Conservation (phyloP, 1,284 basidiomycete genomes). For the Pulveroboletus sp. region DNA sequence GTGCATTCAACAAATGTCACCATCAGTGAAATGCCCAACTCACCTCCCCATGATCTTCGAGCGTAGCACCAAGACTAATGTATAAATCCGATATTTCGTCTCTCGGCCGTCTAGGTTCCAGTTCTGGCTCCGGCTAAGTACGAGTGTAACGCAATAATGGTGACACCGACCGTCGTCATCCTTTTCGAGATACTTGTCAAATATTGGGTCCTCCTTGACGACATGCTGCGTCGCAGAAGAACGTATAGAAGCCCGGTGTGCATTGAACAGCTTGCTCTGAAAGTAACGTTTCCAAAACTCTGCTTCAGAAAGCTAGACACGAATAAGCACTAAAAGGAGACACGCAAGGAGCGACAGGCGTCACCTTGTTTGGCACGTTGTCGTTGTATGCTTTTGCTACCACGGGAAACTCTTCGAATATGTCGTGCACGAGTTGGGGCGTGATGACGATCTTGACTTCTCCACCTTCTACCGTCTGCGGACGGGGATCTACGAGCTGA, state of each 20-base stretch:
- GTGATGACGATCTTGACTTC: conserved; percentile 91
- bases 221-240: conserved; percentile 83
- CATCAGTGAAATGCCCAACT: not conserved
- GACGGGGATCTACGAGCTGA: conserved; percentile 87
- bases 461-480: conserved; percentile 75
- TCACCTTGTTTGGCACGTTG: conserved; percentile 85
- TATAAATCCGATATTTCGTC: conserved; percentile 75
- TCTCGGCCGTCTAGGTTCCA: conserved; percentile 76
- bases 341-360: conserved; percentile 9
- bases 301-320: conserved; percentile 73
- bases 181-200: conserved; percentile 93
- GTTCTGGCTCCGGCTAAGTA: conserved; percentile 47
- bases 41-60: conserved; percentile 90
- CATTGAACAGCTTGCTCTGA: conserved; percentile 91
- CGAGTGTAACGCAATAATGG: not conserved
- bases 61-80: conserved; percentile 85
- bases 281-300: conserved; percentile 99
- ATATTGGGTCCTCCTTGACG: conserved; percentile 89
- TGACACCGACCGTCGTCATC: conserved; percentile 82
- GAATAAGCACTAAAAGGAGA: conserved; percentile 1
- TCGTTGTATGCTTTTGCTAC: conserved; percentile 91
- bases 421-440: conserved; percentile 89
- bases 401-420: conserved; percentile 97
- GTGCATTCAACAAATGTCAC: not conserved
- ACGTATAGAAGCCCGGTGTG: conserved; percentile 90